These are phyloP conservation scores for Closterium sp. DNA, from an alignment of 139 green algal species.

Conservation along the genomic window DNA sequence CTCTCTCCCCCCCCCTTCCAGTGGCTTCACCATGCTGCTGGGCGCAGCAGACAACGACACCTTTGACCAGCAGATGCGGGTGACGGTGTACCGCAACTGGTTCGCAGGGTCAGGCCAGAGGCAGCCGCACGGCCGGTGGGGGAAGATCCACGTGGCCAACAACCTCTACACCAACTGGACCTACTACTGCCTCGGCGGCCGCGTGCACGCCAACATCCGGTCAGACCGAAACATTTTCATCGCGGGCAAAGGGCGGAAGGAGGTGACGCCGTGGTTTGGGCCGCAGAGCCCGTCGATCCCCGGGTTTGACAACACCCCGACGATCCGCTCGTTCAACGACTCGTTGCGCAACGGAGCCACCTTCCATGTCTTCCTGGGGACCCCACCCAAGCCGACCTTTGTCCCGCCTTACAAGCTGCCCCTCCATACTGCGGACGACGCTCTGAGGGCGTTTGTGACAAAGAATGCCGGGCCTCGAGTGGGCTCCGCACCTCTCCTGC, in stretches of 20 bases:
- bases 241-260: neutral
- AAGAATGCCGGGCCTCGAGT: constrained; percentile 11
- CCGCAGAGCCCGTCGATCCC: neutral
- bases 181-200: constrained; percentile 2
- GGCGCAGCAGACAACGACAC: constrained; percentile 13
- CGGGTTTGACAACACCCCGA: constrained; percentile 1
- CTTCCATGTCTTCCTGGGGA: constrained; percentile 3
- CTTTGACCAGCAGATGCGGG: neutral
- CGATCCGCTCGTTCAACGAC: constrained; percentile 5
- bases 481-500: neutral
- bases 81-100: constrained; percentile 19
- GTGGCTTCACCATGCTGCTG: constrained; percentile 9
- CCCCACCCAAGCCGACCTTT: neutral
- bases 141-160: constrained; percentile 14
- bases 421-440: neutral
- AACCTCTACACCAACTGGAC: constrained; percentile 25
- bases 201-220: constrained; percentile 12
- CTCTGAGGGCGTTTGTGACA: neutral
- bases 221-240: constrained; percentile 8
- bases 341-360: neutral
- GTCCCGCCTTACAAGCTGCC: constrained; percentile 6
- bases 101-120: neutral
- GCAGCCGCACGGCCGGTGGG: neutral
- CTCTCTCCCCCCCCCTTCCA: neutral
- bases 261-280: constrained; percentile 14